Base-by-base conservation (phyloP, 1,284 basidiomycete genomes). In the Puccinia coronata region DNA sequence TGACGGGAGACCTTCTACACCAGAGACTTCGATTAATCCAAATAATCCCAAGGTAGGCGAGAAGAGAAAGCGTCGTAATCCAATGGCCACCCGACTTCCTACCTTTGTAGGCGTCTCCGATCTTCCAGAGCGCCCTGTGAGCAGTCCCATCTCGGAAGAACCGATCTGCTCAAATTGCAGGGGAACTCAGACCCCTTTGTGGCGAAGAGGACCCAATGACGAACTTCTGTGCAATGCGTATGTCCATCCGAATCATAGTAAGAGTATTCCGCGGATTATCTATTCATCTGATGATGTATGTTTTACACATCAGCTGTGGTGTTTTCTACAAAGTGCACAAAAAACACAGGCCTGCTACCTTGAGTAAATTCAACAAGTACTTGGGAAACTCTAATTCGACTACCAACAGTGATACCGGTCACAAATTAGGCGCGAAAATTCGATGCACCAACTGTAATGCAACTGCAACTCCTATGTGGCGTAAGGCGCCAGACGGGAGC, bases 241-340 rank as follows among this genome's bases (percentile, higher is more conserved):
- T 23, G 77, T 59, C 23, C 14, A 78, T 55, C 51, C n/a, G 12
- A 47, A 31, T 23, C 16, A 61, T 59, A 34, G 41, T 20, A 28
- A 5, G 20, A 41, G 2, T 47, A 43, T 20, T n/a, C 9, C n/a
- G 49, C 23, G 12, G 25, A 67, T 51, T 18, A 36, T 31, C 53
- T 28, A 18, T 47, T 23, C 53, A 28, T 41, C 63, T 55, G 41
- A 69, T 43, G 25, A 12, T n/a, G 39, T 39, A 18, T 5, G 3
- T 47, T 9, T 71, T n/a, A n/a, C n/a, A 9, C 18, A 25, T 57
- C 51, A 79, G 77, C 20, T 79, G 77, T 59, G 77, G 77, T 28
- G 77, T 79, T 6, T 79, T 79, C 49, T 79, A 79, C 51, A 79
- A 79, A 47, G 77, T 79, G 11, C 77, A 79, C 67, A 79, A 79